Evolutionary conservation across 345 rosid species (phyloP), one percentile per base, ranked within the genome.

Genomic region (Arabidopsis thaliana): DNA sequence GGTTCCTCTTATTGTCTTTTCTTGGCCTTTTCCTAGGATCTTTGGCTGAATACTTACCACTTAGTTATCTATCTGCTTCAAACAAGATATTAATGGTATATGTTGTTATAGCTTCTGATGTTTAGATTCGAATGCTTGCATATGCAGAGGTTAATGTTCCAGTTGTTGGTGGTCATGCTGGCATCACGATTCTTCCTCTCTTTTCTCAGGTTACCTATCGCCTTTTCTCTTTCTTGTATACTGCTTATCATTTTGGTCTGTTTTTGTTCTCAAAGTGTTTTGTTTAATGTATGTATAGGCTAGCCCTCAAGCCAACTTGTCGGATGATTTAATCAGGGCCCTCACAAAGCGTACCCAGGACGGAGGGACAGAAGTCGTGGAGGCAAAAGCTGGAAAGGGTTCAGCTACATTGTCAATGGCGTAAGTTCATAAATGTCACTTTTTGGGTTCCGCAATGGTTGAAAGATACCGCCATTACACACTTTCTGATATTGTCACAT

Each of bases 311-410:
- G 91, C 91, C 59, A 90, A 88, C 78, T 70, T 92, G 71, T 40
- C 88, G 14, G 84, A 81, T 57, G 97, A 87, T 13, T 85, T 79
- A 14, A 83, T 90, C 60, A 62, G 30, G 52, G 92, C 89, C 55
- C 94, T 92, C 49, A 92, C 96, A 28, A 92, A 90, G 83, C 77
- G 96, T 73, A 90, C 92, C 0, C 97, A 92, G 82, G 96, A 90
- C 62, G 93, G 96, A 73, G 97, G 96, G 53, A 92, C 96, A n/a
- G 88, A 92, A 72, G 96, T 92, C 56, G 96, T 87, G 62, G 91
- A 92, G 77, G 97, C 94, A 10, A 92, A 90, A 87, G 96, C 94
- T 77, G 97, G 94, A 79, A 90, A 90, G 80, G 97, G 96, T 74
- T 92, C 96, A 40, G 94, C 97, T 13, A 92, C 94, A 28, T 79